Conservation (phyloP, 2,329 filamentous ascomycete species). For the Clonostachys sp. region DNA sequence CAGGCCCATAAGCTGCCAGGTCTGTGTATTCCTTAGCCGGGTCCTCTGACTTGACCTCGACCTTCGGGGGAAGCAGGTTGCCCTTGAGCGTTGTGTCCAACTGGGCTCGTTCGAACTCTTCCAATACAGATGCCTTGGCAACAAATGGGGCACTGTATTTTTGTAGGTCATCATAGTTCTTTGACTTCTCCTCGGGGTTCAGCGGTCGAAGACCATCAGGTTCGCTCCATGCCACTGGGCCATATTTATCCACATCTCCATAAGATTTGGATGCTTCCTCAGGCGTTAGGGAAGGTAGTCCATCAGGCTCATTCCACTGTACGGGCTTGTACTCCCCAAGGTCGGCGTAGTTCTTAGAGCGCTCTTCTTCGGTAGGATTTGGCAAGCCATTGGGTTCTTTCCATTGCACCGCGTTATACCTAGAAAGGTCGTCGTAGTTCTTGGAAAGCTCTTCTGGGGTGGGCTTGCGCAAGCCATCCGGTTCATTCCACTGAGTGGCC, state of each 20-base stretch:
- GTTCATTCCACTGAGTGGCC: constrained; percentile 18
- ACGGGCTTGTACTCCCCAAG: constrained; percentile 27
- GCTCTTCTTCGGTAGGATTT: constrained; percentile 19
- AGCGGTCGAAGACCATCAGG: constrained; percentile 19
- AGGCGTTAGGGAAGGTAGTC: constrained; percentile 15
- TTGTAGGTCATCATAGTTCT: constrained; percentile 27
- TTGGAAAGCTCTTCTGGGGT: constrained; percentile 16
- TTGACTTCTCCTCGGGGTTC: constrained; percentile 23
- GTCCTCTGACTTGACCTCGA: constrained; percentile 18
- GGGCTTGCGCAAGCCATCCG: constrained; percentile 10
- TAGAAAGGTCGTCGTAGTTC: constrained; percentile 24
- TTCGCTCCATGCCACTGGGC: constrained; percentile 23
- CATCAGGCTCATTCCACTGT: constrained; percentile 26
- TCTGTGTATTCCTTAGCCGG: constrained; percentile 30
- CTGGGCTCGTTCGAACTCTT: constrained; percentile 17
- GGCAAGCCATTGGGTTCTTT: constrained; percentile 17
- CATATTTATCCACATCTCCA: constrained; percentile 25
- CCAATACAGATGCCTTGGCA: constrained; percentile 19
- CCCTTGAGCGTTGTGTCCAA: constrained; percentile 23
- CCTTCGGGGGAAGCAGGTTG: constrained; percentile 26
- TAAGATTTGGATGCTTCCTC: constrained; percentile 29
- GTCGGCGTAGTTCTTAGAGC: constrained; percentile 30
- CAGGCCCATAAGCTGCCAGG: constrained; percentile 29
- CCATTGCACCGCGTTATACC: constrained; percentile 16
- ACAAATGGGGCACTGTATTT: constrained; percentile 25